Percentiles rank a stretch among this genome's conserved stretches.
These are phyloP conservation scores for Zygosaccharomyces kombuchaensis DNA, from an alignment of 805 yeast species.

Conservation along the genomic window DNA sequence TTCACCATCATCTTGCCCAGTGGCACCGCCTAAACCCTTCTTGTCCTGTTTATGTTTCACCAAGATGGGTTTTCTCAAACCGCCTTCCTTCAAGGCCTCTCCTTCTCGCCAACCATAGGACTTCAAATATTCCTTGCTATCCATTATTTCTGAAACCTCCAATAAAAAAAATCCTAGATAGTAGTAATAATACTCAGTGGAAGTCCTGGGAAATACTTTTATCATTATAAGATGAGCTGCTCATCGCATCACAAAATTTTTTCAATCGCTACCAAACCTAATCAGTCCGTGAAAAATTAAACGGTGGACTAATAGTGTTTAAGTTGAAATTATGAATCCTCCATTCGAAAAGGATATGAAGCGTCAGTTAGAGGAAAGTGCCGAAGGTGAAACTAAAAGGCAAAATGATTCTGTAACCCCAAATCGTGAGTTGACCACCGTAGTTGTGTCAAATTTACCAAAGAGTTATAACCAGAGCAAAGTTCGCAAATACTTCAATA, in stretches of 20 bases:
- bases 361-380: slow-evolving; percentile 10
- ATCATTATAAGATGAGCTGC: background rate
- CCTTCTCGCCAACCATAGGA: slow-evolving; percentile 93
- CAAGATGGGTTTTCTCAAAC: slow-evolving; percentile 76
- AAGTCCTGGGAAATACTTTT: background rate
- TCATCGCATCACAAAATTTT: slow-evolving; percentile 17
- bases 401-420: slow-evolving; percentile 7
- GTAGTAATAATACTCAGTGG: background rate
- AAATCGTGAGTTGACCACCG: slow-evolving; percentile 52
- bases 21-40: slow-evolving; percentile 82
- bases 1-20: slow-evolving; percentile 63
- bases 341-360: slow-evolving; percentile 9
- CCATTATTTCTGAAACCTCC: slow-evolving; percentile 43
- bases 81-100: slow-evolving; percentile 74
- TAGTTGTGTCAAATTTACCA: slow-evolving; percentile 51
- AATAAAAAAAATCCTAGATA: background rate
- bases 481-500: slow-evolving; percentile 45
- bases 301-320: slow-evolving; percentile 3
- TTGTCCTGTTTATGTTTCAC: slow-evolving; percentile 88
- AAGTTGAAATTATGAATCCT: no score
- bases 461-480: slow-evolving; percentile 36
- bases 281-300: slow-evolving; percentile 2
- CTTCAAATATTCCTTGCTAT: slow-evolving; percentile 65
- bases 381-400: slow-evolving; percentile 7
- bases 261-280: slow-evolving; percentile 7